Base-by-base conservation (phyloP, 805 yeast species). In the Brettanomyces bruxellensis region DNA sequence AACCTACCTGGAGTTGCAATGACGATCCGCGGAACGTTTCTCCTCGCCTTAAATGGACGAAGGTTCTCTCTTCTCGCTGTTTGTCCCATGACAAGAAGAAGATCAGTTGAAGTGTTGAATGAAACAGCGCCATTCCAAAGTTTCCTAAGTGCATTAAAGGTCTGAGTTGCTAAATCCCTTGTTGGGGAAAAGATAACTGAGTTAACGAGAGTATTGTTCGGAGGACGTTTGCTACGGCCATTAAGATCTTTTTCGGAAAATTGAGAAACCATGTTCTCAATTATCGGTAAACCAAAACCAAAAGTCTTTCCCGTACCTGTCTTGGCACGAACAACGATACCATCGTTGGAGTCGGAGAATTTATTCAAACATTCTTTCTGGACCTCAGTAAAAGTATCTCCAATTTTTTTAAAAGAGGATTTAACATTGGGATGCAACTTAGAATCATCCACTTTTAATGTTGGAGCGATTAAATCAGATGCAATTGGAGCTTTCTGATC, bases 271-370 rank as follows among this genome's bases (percentile, higher is more conserved):
- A 68, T 52, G 48, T 73, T 65, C 41, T 77, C 74, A 41, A 87
- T 67, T 11, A 86, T 67, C 3, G 96, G 96, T 39, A 90, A 70
- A 49, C 90, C 83, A 62, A 87, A 89, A 0, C 96, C 95, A 51
- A 86, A 78, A 0, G 97, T 89, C 63, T 89, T 89, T 58, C 97
- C 97, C 2, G 97, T 89, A 61, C 97, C 97, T 3, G 97, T 89
- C 62, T 87, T 87, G 25, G 97, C 96, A 57, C 95, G 74, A 36
- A 88, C 89, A 23, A 89, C 87, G 39, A 87, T 70, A 52, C 91
- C 90, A 32, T 69, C 66, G 14, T 70, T 62, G n/a, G 73, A 68
- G 37, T 70, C 68, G 13, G 68, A 57, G 37, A 84, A 65, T 23
- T 86, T 83, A 42, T 72, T 67, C 40, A 85, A 71, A 11, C 89